Conservation (phyloP, 2,329 filamentous ascomycete genomes). For the Pseudogymnoascus sp. region DNA sequence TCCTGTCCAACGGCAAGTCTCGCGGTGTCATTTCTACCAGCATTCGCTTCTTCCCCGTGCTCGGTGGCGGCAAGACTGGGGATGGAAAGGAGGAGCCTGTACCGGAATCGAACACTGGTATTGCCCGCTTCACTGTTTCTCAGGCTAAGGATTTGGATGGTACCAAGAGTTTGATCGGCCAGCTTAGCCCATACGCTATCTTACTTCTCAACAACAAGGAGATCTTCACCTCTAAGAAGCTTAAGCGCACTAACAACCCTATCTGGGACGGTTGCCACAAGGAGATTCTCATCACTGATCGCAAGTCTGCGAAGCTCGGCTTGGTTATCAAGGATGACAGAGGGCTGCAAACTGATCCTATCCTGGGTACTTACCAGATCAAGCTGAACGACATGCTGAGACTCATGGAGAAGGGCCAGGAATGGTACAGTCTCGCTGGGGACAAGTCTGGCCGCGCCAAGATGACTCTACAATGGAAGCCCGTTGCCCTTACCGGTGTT, state of each 20-base stretch:
- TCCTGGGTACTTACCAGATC: constrained; percentile 88
- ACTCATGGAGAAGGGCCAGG: constrained; percentile 82
- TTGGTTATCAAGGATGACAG: constrained; percentile 93
- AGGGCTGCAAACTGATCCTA: constrained; percentile 71
- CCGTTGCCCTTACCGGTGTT: constrained; percentile 75
- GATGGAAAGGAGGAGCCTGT: constrained; percentile 73
- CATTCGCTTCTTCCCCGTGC: constrained; percentile 89
- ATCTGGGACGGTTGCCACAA: constrained; percentile 91
- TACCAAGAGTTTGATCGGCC: constrained; percentile 82
- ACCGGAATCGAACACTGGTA: constrained; percentile 87
- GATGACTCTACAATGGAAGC: constrained; percentile 90
- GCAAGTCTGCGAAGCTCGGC: constrained; percentile 81
- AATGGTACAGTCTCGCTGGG: constrained; percentile 87
- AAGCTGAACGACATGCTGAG: constrained; percentile 90
- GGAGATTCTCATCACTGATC: constrained; percentile 90
- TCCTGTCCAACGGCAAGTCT: constrained; percentile 74
- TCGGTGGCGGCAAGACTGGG: constrained; percentile 60
- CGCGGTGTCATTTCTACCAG: constrained; percentile 74
- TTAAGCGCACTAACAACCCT: constrained; percentile 95
- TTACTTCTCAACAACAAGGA: constrained; percentile 88
- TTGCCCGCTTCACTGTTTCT: constrained; percentile 85
- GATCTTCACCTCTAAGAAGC: constrained; percentile 78
- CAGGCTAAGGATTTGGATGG: constrained; percentile 94
- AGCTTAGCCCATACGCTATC: constrained; percentile 82
- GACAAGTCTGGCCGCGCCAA: constrained; percentile 79